Evolutionary conservation across 305 asterid genomes (phyloP).

Genomic region (Solanum aculeatissimum): DNA sequence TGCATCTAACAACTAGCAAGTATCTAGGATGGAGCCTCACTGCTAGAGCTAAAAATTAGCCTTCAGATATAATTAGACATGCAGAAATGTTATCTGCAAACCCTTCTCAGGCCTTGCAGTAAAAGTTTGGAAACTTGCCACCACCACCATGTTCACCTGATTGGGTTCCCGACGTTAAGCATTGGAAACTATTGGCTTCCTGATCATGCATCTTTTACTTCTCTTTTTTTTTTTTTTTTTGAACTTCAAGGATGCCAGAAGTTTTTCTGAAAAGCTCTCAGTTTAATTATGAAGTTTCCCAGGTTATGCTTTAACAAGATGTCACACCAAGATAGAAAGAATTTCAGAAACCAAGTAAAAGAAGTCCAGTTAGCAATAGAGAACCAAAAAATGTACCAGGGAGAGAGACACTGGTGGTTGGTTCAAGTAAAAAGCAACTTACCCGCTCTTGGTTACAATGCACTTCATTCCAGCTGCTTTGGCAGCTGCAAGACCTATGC

Average conservation of each 20-base stretch:
- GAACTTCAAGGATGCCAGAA: not conserved
- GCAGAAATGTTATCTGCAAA: not conserved
- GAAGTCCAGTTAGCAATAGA: not conserved
- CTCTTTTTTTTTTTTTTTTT: not conserved
- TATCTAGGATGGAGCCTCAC: not conserved
- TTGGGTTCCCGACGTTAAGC: not conserved
- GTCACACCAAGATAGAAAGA: not conserved
- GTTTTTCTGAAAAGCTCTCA: not conserved
- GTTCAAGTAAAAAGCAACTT: slow-evolving; percentile 7
- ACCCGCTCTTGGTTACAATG: slow-evolving; percentile 95
- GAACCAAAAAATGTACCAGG: not conserved
- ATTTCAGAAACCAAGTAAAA: not conserved
- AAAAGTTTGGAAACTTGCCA: not conserved
- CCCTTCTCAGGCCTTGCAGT: not conserved
- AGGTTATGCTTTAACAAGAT: not conserved
- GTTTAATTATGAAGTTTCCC: not conserved
- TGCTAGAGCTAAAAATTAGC: not conserved
- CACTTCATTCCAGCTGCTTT: slow-evolving; percentile 97
- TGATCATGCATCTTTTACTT: not conserved
- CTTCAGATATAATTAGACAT: not conserved
- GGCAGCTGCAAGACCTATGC: slow-evolving; percentile 92
- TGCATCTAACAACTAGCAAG: not conserved
- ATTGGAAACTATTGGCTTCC: not conserved
- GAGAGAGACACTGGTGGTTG: not conserved
- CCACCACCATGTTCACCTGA: not conserved